Conservation (phyloP, 768 basidiomycete species). For the Lyophyllum semitale region DNA sequence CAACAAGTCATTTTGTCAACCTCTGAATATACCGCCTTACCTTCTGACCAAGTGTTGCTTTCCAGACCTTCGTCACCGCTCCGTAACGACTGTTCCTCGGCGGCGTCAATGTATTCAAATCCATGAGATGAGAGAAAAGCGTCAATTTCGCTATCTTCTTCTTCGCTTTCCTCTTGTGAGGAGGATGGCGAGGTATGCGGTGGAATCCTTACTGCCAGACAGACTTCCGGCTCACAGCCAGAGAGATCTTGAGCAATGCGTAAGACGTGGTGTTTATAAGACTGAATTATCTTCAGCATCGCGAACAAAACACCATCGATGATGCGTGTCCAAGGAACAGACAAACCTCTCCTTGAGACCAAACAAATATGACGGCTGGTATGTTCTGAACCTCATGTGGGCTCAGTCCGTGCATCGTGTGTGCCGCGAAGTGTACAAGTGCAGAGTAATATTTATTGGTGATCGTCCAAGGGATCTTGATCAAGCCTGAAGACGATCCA, state of each 20-base stretch:
- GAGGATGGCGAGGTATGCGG: constrained; percentile 5
- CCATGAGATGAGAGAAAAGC: constrained; percentile 66
- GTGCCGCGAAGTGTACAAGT: constrained; percentile 65
- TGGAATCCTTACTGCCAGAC: constrained; percentile 63
- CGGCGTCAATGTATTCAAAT: constrained; percentile 77
- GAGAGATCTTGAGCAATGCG: constrained; percentile 49
- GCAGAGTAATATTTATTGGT: constrained; percentile 83
- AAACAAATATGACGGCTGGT: constrained; percentile 77
- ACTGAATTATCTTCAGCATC: constrained; percentile 36
- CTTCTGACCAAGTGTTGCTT: constrained; percentile 19
- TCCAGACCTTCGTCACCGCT: constrained; percentile 13
- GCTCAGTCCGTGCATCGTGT: constrained; percentile 44
- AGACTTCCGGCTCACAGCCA: constrained; percentile 67
- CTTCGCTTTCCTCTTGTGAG: constrained; percentile 22
- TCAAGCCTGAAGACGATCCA: constrained; percentile 19
- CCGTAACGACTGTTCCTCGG: constrained; percentile 16
- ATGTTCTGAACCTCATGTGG: constrained; percentile 43
- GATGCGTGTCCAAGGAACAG: constrained; percentile 8
- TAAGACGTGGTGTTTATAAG: constrained; percentile 58
- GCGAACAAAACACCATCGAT: constrained; percentile 9
- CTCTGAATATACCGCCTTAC: constrained; percentile 21
- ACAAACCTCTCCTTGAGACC: constrained; percentile 66
- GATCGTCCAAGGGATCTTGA: constrained; percentile 70
- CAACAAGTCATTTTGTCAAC: too few relatives aligned
- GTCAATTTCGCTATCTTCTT: constrained; percentile 55